Evolutionary conservation across 2,329 filamentous ascomycete genomes (phyloP).

Genomic region (Fusarium sp.): DNA sequence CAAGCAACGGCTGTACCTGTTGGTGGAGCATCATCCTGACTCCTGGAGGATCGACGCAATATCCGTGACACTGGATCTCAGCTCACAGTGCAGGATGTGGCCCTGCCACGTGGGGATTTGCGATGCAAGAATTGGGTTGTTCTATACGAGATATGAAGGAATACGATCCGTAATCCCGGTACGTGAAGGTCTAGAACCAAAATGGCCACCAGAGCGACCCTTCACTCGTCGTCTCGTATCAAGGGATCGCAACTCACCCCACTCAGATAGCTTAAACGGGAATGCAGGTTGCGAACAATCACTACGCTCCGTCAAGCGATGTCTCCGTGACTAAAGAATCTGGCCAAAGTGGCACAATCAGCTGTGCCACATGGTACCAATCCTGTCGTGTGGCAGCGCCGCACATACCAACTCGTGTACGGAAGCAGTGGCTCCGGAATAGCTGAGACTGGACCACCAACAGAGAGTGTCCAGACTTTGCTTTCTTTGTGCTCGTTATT

Average conservation of each 20-base stretch:
- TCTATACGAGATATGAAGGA: background rate
- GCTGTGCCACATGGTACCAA: background rate
- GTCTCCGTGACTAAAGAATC: background rate
- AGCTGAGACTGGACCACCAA: background rate
- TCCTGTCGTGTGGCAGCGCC: background rate
- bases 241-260: background rate
- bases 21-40: background rate
- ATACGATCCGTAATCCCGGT: background rate
- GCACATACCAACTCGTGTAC: background rate
- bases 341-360: background rate
- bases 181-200: background rate
- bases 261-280: background rate
- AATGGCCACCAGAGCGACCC: background rate
- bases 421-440: background rate
- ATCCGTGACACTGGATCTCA: background rate
- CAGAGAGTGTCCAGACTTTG: background rate
- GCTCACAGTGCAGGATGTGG: background rate
- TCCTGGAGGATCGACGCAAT: background rate
- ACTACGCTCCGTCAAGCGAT: background rate
- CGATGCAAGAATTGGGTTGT: background rate
- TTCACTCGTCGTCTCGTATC: background rate
- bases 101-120: background rate
- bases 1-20: background rate
- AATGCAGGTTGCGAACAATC: background rate
- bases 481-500: background rate